These are phyloP conservation scores for Wickerhamiella sorbophila DNA, from an alignment of 805 yeast species.

Conservation along the genomic window DNA sequence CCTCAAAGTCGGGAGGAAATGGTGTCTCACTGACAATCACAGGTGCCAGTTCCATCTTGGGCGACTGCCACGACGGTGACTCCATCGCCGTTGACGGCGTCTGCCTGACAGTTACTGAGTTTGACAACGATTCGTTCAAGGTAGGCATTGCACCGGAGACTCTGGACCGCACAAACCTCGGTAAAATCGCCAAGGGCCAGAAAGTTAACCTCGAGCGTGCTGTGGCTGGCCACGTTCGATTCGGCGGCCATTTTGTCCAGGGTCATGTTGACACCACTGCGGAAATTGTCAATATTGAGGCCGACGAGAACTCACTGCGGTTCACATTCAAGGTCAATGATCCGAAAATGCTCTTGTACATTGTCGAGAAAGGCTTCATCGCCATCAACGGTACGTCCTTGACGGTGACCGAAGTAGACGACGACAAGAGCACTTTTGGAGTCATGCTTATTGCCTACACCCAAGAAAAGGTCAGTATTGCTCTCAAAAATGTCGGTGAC, in stretches of 20 bases:
- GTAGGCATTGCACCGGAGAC: constrained; percentile 94
- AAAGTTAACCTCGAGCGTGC: constrained; percentile 88
- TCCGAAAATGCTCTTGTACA: constrained; percentile 42
- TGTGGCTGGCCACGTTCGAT: constrained; percentile 61
- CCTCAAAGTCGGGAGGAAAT: constrained; percentile 44
- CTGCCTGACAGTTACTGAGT: constrained; percentile 86
- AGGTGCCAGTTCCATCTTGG: constrained; percentile 46
- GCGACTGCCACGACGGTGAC: constrained; percentile 85
- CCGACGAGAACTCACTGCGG: constrained; percentile 63
- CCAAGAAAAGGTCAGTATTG: constrained; percentile 63
- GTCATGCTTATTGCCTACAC: constrained; percentile 90
- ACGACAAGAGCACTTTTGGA: constrained; percentile 41
- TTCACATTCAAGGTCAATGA: constrained; percentile 65
- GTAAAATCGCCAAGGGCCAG: constrained; percentile 39
- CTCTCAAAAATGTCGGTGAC: constrained; percentile 48
- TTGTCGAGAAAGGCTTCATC: constrained; percentile 92
- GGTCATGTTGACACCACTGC: constrained; percentile 95
- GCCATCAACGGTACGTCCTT: constrained; percentile 87
- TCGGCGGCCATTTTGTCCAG: constrained; percentile 96
- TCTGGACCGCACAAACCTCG: constrained; percentile 63
- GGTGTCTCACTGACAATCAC: constrained; percentile 60
- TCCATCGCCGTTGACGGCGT: constrained; percentile 81
- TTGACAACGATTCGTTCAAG: constrained; percentile 46
- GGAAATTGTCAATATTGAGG: constrained; percentile 33
- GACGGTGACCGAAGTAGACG: constrained; percentile 72